Evolutionary conservation across 352 stramenopile species (phyloP).

Genomic region (Phytophthora sp.): DNA sequence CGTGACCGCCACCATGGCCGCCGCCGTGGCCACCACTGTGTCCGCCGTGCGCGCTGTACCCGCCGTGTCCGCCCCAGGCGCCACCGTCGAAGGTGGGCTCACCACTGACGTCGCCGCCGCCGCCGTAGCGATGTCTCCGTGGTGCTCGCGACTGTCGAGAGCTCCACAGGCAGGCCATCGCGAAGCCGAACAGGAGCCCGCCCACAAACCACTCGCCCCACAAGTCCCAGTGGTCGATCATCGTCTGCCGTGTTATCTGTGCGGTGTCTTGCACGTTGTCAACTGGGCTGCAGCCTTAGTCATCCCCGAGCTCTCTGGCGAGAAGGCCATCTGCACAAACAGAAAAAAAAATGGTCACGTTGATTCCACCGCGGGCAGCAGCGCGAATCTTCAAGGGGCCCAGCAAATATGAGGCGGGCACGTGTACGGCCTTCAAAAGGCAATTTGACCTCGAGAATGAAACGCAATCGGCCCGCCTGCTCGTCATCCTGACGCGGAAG

Average conservation of each 20-base stretch:
- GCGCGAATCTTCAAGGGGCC: background rate
- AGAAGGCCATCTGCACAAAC: background rate
- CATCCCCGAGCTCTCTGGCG: background rate
- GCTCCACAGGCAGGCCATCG: background rate
- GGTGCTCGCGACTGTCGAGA: background rate
- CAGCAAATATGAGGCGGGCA: too few species aligned
- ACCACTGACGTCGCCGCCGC: background rate
- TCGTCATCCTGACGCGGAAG: too few species aligned
- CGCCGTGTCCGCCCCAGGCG: background rate
- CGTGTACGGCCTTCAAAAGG: too few species aligned
- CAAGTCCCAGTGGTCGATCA: background rate
- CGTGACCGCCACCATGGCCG: background rate
- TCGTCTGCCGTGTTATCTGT: background rate
- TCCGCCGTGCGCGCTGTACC: background rate
- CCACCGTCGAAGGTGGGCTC: background rate
- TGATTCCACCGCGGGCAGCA: background rate
- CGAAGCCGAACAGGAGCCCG: conserved; percentile 3
- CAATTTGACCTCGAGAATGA: background rate
- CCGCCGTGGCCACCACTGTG: background rate
- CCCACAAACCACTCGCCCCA: background rate
- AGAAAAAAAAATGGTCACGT: background rate
- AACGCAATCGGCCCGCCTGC: too few species aligned
- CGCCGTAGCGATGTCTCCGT: background rate
- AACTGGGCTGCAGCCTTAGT: background rate
- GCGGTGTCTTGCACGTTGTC: background rate